Base-by-base conservation (phyloP, 31 red algal genomes). In the Porphyra umbilicalis region DNA sequence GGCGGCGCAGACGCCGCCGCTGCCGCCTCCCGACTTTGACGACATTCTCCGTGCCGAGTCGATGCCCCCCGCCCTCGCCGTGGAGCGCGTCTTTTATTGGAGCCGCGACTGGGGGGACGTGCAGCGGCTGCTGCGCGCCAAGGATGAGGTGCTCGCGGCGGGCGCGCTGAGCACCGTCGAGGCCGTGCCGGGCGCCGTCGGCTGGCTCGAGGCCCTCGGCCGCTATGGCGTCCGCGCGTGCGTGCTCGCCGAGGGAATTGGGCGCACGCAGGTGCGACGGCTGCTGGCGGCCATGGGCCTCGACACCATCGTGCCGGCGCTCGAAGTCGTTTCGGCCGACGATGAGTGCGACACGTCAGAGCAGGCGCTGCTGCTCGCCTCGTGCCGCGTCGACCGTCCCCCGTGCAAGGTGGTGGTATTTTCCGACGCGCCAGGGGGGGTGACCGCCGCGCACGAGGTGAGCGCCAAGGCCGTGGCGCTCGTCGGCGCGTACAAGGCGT, bases 391-490 rank as follows among this genome's bases (percentile, higher is more conserved):
- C 11, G 38, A 90, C 34, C 82, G 92, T 31, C 89, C 96, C 14
- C 96, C 96, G 31, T 79, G 86, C 15, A 96, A 96, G 78, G 90
- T 87, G 39, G 92, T 95, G 8, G 96, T 93, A 15, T 98, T 94
- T 82, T 88, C 88, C 0, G 92, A 98, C 80, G 75, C 77, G 33
- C 92, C 92, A 35, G 68, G 33, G 32, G 92, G 85, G 7, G 79
- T 98, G 39, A 88, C 92, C 4, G 92, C 90, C n/a, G 96, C 88
- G 34, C 96, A 98, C 82, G 96, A 98, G 30, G 88, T 92, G 33
- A 79, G 76, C 9, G 77, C 84, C 34, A 92, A 92, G 46, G 92
- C 88, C 13, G 86, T 98, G 11, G 91, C 89, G 20, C 75, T 98
- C 8, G 77, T 98, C 32, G 89, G 92, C 77, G 83, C 84, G 8